Percentiles rank a stretch among this genome's conserved stretches.
Evolutionary conservation across 768 basidiomycete species (phyloP).

Genomic region (Stropharia rugosoannulata): DNA sequence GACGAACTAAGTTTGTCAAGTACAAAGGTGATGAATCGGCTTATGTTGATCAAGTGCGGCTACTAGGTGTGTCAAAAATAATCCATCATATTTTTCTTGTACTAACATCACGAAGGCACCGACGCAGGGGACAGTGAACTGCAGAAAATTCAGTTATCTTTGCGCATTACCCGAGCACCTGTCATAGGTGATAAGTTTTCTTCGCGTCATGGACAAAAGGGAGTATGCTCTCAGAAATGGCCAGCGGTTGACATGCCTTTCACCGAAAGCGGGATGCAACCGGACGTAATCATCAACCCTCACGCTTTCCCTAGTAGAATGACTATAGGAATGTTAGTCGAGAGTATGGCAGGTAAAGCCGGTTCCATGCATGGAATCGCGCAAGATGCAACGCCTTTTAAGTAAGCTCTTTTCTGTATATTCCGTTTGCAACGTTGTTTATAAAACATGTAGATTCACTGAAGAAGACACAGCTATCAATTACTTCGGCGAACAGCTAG

Average conservation of each 20-base stretch:
- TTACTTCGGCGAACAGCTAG: constrained; percentile 95
- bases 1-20: constrained; percentile 82
- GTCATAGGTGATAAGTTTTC: constrained; percentile 99
- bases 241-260: constrained; percentile 98
- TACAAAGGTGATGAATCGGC: constrained; percentile 96
- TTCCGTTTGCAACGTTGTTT: constrained; percentile 6
- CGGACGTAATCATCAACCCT: constrained; percentile 99
- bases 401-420: constrained; percentile 48
- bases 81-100: neutral
- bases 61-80: constrained; percentile 61
- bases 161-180: constrained; percentile 91
- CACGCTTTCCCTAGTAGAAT: constrained; percentile 99
- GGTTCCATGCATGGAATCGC: constrained; percentile 98
- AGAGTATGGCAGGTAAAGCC: constrained; percentile 99
- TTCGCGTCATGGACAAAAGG: constrained; percentile 98
- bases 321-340: constrained; percentile 99
- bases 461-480: constrained; percentile 97
- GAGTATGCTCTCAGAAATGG: constrained; percentile 99
- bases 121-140: constrained; percentile 87
- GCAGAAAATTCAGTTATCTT: constrained; percentile 90
- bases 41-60: constrained; percentile 87
- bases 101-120: constrained; percentile 50
- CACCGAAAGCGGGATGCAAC: constrained; percentile 97
- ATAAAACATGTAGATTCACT: constrained; percentile 63
- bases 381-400: constrained; percentile 98